Percentiles rank a stretch among this genome's conserved stretches.
Evolutionary conservation across 2,329 filamentous ascomycete species (phyloP).

Genomic region (Cercospora nicotianae): DNA sequence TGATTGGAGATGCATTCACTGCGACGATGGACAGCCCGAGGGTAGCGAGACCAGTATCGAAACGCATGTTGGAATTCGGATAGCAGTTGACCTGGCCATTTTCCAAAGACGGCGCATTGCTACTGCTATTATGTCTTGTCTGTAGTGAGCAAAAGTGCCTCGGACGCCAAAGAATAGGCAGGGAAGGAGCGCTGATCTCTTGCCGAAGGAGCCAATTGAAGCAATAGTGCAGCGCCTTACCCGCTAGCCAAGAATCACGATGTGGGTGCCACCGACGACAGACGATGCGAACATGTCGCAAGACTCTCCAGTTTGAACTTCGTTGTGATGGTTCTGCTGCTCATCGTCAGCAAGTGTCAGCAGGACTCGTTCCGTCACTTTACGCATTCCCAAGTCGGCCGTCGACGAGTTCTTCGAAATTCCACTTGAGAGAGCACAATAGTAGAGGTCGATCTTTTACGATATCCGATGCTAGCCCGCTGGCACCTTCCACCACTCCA

Average conservation of each 20-base stretch:
- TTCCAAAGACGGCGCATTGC: background rate
- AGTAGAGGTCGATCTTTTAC: conserved; percentile 1
- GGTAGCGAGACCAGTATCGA: background rate
- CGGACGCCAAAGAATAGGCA: background rate
- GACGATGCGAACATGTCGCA: background rate
- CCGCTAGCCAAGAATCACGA: conserved; percentile 2
- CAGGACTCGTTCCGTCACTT: background rate
- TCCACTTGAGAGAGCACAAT: background rate
- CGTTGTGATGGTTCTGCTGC: background rate
- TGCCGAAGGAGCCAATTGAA: background rate
- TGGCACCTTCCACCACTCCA: background rate
- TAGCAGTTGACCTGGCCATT: background rate
- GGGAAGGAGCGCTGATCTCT: background rate
- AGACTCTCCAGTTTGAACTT: background rate
- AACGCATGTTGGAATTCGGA: conserved; percentile 1
- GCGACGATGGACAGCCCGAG: background rate
- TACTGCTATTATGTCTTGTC: background rate
- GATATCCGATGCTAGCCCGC: background rate
- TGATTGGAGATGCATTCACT: background rate
- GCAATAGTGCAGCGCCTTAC: background rate
- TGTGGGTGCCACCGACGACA: conserved; percentile 1
- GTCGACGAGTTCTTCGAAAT: too few relatives aligned
- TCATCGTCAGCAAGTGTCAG: background rate
- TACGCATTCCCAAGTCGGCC: background rate
- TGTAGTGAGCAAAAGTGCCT: background rate